Conservation (phyloP, 139 green algal genomes). For the Trebouxia sp. region DNA sequence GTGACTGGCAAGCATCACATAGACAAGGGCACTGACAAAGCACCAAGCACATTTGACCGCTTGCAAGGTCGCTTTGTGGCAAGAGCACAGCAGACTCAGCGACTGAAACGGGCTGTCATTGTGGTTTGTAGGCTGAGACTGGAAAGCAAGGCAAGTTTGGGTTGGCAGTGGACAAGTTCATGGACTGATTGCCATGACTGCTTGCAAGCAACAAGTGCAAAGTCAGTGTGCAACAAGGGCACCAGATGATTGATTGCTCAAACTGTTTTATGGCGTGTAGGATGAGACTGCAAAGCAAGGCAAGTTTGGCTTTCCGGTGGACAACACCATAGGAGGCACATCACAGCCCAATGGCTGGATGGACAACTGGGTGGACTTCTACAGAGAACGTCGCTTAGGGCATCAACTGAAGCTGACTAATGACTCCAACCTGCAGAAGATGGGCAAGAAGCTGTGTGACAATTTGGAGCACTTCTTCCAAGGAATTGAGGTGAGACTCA, state of each 20-base stretch:
- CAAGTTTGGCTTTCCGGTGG: constrained; percentile 88
- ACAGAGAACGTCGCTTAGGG: constrained; percentile 67
- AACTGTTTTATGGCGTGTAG: constrained; percentile 34
- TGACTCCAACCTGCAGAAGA: constrained; percentile 56
- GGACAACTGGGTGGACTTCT: constrained; percentile 86
- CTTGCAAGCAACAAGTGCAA: too few species aligned
- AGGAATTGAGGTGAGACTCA: constrained; percentile 47
- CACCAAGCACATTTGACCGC: too few species aligned
- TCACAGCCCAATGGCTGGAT: constrained; percentile 93
- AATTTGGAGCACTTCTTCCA: constrained; percentile 84
- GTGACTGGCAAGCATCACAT: too few species aligned
- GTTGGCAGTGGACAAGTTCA: constrained; percentile 96
- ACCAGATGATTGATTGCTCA: too few species aligned
- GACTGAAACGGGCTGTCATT: too few species aligned
- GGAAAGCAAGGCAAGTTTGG: constrained; percentile 74
- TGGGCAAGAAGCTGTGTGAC: constrained; percentile 75
- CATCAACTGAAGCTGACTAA: constrained; percentile 71
- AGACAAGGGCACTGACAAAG: too few species aligned
- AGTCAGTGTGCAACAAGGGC: too few species aligned
- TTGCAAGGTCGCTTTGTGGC: too few species aligned
- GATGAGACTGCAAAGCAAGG: constrained; percentile 55
- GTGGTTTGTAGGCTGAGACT: constrained; percentile 50
- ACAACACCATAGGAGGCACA: constrained; percentile 93
- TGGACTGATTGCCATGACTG: too few species aligned
- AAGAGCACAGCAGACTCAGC: too few species aligned